Base-by-base conservation (phyloP, 2,329 filamentous ascomycete species). In the Fusarium sp. region DNA sequence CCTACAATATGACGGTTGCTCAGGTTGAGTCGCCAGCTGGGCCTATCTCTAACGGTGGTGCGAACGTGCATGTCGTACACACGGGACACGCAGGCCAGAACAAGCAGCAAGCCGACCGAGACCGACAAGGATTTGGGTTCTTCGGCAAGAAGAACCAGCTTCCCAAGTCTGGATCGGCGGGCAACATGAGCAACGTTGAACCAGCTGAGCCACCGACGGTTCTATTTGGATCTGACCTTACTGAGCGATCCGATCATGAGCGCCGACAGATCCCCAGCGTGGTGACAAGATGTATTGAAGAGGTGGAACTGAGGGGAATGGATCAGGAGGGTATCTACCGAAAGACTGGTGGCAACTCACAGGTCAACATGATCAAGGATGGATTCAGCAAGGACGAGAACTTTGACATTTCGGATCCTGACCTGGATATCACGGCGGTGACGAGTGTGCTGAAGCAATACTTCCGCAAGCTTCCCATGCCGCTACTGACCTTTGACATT, bases 391-490 rank as follows among this genome's bases (percentile, higher is more conserved):
- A 92, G 82, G 92, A 90, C 68, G 90, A 93, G 74, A 94, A 96
- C 80, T 97, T 92, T 81, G 96, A 98, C 81, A 97, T 99, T 67
- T 97, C 95, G 4, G 97, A 98, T 78, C 94, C 95, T 1, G 93
- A 95, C 76, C 88, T 98, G 64, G 97, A 99, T 82, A 98, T 99
- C 72, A 97, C 97, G 65, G 95, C 97, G 14, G 95, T 99, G 66
- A 98, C 97, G 2, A 98, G 95, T 80, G 94, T 96, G 22, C 85
- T 99, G 78, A 99, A 99, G 86, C 96, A 98, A 83, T 99, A 98
- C 82, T 98, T 99, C 90, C 91, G 97, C 77, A 97, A 95, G 83
- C 88, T 98, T 39, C 97, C 97, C 1, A 93, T 89, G 9, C 97
- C 97, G 4, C 88, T 99, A 35, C 91, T 99, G 77, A 98, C 96